Base-by-base conservation (phyloP, 2,329 filamentous ascomycete species). In the Diaporthe sp. region DNA sequence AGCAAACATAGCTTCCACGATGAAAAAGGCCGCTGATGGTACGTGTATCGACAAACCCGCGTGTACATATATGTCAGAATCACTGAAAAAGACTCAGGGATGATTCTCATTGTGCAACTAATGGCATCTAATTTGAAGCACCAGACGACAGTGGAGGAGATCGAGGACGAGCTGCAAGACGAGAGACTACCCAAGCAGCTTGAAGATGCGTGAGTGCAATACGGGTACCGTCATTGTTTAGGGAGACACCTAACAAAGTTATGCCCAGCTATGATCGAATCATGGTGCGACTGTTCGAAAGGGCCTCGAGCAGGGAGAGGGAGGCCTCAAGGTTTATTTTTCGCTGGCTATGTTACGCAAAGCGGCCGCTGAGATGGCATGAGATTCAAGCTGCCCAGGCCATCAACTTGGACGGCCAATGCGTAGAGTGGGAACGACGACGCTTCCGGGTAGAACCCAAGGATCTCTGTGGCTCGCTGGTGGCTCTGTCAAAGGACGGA, bases 301-400 rank as follows among this genome's bases (percentile, higher is more conserved):
- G 15, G 12, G 49, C 61, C 25, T 70, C n/a, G 72, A 59, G 25
- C 83, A 77, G 79, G 83, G 81, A 76, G 83, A 82, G 73, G 78
- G 78, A 28, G 79, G 76, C 71, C 75, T 10, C 53, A 68, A 61
- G 37, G 28, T 77, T 72, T 53, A 71, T 87, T 8, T 76, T 87
- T 13, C 81, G 83, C 1, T 86, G 83, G 84, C 79, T 86, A 13
- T 80, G 82, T 6, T 85, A 82, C 76, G 82, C 83, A 5, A 84
- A 82, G 74, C 77, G 84, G 22, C 80, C 85, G 1, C 77, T 86
- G 17, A 83, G 82, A 69, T 84, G 82, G 84, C 79, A 82, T 61
- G 85, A 87, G 75, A 82, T 87, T n/a, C 85, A 86, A 80, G 81
- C 76, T 9, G 81, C 82, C 42, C 79, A 82, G 31, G 82, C 84